A percentile compares a stretch with the other conserved stretches of the same genome.
Conservation (phyloP, 148 eudicot species). For the Agrostemma githago region DNA sequence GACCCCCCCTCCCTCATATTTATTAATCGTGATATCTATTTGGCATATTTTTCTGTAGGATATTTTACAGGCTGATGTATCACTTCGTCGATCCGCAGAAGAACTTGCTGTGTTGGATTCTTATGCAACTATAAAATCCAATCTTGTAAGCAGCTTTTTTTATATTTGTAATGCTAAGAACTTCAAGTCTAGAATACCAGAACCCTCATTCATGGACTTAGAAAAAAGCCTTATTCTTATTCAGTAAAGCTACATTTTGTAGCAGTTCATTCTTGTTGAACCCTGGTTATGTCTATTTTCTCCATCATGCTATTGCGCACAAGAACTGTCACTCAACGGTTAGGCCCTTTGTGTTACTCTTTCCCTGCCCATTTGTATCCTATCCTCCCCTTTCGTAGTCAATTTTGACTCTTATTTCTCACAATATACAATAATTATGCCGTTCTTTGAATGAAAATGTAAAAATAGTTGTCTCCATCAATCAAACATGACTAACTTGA, state of each 20-base stretch:
- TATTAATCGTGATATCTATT: not conserved
- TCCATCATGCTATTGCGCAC: not conserved
- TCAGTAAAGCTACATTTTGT: not conserved
- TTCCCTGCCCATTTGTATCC: not conserved
- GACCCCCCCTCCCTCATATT: not conserved
- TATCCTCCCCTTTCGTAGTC: not conserved
- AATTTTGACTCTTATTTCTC: not conserved
- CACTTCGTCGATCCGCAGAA: conserved; percentile 63
- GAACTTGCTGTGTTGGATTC: conserved; percentile 67
- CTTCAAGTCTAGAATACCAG: not conserved
- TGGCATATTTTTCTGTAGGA: conserved; percentile 43
- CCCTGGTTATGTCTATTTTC: not conserved
- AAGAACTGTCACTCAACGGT: not conserved
- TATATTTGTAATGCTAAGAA: conserved; percentile 9
- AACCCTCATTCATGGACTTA: not conserved
- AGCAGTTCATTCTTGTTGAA: not conserved
- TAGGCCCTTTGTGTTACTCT: not conserved
- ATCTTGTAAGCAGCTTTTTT: conserved; percentile 61
- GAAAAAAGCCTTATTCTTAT: not conserved
- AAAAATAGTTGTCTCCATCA: not conserved
- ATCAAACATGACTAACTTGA: not conserved
- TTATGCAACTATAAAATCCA: conserved; percentile 67
- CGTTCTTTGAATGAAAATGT: not conserved
- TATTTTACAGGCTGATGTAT: conserved; percentile 65
- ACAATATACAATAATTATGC: too few species aligned